phyloP scores from a whole-genome alignment of 148 eudicot genomes.

The Rhododendron kiyosumense region DNA sequence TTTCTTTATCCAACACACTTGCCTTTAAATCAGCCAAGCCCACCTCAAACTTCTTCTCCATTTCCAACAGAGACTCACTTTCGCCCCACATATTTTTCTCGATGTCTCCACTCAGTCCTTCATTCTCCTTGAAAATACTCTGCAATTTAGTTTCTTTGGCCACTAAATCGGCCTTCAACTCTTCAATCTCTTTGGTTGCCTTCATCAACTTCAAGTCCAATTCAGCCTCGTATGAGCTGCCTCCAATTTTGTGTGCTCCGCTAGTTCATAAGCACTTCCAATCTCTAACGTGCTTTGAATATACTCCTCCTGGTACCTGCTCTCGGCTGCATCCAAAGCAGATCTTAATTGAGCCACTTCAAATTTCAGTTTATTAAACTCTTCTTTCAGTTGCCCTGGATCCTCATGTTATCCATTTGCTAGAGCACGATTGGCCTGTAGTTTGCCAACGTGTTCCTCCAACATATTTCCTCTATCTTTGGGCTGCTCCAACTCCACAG shows the following conservation, averaged over 20 bases:
- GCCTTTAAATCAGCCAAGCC: conserved; percentile 35
- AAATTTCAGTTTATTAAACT: conserved; percentile 45
- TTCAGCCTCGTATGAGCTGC: conserved; percentile 42
- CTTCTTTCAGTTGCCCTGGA: conserved; percentile 30
- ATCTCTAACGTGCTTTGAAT: conserved; percentile 68
- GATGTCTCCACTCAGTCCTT: conserved; percentile 20
- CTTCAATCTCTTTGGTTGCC: conserved; percentile 39
- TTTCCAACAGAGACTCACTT: conserved; percentile 28
- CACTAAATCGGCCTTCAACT: conserved; percentile 36
- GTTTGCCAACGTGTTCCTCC: conserved; percentile 46
- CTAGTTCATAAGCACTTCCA: conserved; percentile 63
- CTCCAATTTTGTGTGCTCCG: conserved; percentile 54
- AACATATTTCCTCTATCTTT: conserved; percentile 41
- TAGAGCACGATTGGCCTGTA: conserved; percentile 21
- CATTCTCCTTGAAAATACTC: conserved; percentile 28
- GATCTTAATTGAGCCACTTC: conserved; percentile 49
- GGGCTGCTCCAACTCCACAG: conserved; percentile 52
- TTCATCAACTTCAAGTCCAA: conserved; percentile 38
- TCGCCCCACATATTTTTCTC: conserved; percentile 20
- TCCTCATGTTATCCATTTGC: conserved; percentile 28
- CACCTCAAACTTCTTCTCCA: conserved; percentile 40
- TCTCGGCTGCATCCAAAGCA: conserved; percentile 62
- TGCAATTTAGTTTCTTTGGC: conserved; percentile 32
- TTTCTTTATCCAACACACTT: conserved; percentile 48
- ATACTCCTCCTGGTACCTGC: conserved; percentile 60